Base-by-base conservation (phyloP, 2,329 filamentous ascomycete species). In the Fulvia fulva region DNA sequence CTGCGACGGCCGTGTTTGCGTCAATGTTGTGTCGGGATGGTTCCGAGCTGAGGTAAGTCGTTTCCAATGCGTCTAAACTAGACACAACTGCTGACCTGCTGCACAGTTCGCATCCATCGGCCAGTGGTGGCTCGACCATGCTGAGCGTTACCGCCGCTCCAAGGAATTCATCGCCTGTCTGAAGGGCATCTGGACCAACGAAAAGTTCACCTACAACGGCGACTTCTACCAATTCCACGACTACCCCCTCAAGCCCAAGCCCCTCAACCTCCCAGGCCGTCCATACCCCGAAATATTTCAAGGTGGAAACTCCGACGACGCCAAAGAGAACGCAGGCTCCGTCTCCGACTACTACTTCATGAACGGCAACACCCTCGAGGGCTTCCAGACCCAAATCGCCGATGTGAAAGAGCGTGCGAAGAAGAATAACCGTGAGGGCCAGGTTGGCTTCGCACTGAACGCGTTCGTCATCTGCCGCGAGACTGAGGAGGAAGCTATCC, bases 311-410 rank as follows among this genome's bases (percentile, higher is more conserved):
- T 77, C 74, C 26, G 74, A 79, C 51, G 79, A 82, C 59, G 79
- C 80, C 0, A 71, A 78, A 6, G 75, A 77, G 26, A 82, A 82
- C 54, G 79, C 77, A 0, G 78, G 77, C 0, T 67, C 74, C 22
- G 79, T 77, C 2, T 76, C 72, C 2, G 79, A 81, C 58, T 81
- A 78, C 70, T 82, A 82, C 63, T 82, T 82, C 64, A 82, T 82
- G 79, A 82, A 82, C 63, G 79, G 80, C n/a, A 82, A 82, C 63
- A 79, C 80, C 1, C 74, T 82, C 9, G 79, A 81, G 53, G 79
- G 79, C 1, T 81, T 82, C 67, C 74, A 78, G 45, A 69, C 70
- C 9, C 80, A 82, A 65, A 82, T 82, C 45, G 68, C 68, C 1
- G 79, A 81, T 59, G 79, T 82, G 3, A 77, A 76, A 55, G 75